Evolutionary conservation across 345 rosid genomes (phyloP).

Genomic region (Raphanus raphanistrum): DNA sequence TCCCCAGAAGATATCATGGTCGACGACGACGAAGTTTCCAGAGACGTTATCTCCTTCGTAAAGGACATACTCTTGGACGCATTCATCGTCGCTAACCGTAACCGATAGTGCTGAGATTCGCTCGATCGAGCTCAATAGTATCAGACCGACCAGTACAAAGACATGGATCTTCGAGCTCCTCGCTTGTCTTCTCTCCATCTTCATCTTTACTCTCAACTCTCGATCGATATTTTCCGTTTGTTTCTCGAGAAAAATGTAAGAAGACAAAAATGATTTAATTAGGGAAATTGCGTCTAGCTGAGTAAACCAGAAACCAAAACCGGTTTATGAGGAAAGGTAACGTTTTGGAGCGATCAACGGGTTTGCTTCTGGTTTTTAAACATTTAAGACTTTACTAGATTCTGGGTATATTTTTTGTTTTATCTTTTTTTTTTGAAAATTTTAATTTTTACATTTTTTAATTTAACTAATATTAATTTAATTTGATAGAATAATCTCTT

Average conservation of each 20-base stretch:
- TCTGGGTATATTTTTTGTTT: no score
- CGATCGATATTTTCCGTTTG: slow-evolving; percentile 17
- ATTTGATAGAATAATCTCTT: no score
- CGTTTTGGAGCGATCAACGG: slow-evolving; percentile 11
- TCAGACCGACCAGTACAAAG: slow-evolving; percentile 32
- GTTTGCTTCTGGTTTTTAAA: background rate
- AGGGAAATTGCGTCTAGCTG: background rate
- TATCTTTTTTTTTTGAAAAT: no score
- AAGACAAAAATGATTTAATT: slow-evolving; percentile 1
- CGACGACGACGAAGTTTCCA: slow-evolving; percentile 96
- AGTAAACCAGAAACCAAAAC: slow-evolving; percentile 26
- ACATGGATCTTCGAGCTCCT: slow-evolving; percentile 37
- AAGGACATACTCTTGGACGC: slow-evolving; percentile 89
- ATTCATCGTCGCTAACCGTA: slow-evolving; percentile 81
- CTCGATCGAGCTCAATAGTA: slow-evolving; percentile 43
- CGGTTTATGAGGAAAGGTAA: slow-evolving; percentile 12
- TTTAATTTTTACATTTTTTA: no score
- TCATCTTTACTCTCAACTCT: slow-evolving; percentile 20
- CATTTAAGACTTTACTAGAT: background rate
- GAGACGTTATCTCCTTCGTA: slow-evolving; percentile 90
- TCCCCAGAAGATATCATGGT: slow-evolving; percentile 97
- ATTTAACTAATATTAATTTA: no score
- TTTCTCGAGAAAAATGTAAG: slow-evolving; percentile 26
- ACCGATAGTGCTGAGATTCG: slow-evolving; percentile 74
- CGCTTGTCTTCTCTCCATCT: slow-evolving; percentile 44